Evolutionary conservation across 208 protist genomes (phyloP), one percentile per base, ranked within the genome.

Genomic region (Leishmania martiniquensis): DNA sequence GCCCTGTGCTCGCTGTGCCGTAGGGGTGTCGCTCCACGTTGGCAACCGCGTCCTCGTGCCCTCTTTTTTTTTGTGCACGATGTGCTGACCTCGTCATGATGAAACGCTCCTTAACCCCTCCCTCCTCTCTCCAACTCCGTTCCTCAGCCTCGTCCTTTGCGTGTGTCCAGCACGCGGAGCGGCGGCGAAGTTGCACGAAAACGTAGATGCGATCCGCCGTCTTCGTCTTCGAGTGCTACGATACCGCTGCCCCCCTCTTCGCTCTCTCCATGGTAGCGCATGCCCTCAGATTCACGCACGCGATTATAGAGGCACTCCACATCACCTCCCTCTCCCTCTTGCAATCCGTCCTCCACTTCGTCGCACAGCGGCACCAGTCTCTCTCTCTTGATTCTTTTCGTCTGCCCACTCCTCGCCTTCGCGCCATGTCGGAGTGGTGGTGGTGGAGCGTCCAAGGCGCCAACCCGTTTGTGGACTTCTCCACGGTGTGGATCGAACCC

Each of bases 381-480:
- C 15, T 44, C 32, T n/a, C 13, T 62, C 17, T 52, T 3, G 10
- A 34, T 13, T 4, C 9, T 17, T 70, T 10, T 70, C 52, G 37
- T 70, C n/a, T 17, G 32, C 60, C 22, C 34, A 6, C 34, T 4
- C 60, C 60, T 22, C 34, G 15, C 17, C 34, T 62, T 1, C 6
- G 6, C 70, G 39, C 29, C 32, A 75, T 75, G 71, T 20, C 29
- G 34, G 51, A 44, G 32, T 75, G 60, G 54, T 75, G 51, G 45
- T 15, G 34, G 34, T 83, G 78, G 78, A 57, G 67, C 63, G 66
- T 29, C 37, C 44, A 62, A 6, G 59, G 37, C 60, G 71, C 60
- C 52, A 77, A 79, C 49, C 65, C 78, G 1, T 75, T 82, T 59
- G 63, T 87, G 9, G 77, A 77, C 77, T 81, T 89, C 75, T 74